These are phyloP conservation scores for Cenchrus fungigraminus DNA, from an alignment of 176 grass and related monocot species.

Conservation along the genomic window DNA sequence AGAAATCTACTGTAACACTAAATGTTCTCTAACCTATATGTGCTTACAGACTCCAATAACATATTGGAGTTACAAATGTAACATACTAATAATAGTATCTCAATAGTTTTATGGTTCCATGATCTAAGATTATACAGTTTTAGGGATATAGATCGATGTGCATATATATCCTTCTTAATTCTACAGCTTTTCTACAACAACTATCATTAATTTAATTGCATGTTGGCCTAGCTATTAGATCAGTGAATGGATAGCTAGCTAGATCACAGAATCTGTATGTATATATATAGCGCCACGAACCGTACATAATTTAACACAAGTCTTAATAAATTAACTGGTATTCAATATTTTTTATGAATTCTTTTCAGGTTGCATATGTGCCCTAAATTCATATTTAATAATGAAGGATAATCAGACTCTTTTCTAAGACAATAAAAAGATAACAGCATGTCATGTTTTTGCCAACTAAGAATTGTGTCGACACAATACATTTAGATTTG, in stretches of 20 bases:
- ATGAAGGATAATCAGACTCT: not conserved
- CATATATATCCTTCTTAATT: not conserved
- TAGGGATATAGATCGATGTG: conserved; percentile 5
- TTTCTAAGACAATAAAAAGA: not conserved
- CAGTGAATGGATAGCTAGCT: not conserved
- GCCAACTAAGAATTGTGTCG: not conserved
- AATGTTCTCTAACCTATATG: conserved; percentile 7
- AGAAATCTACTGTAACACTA: conserved; percentile 19
- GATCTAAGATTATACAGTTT: not conserved
- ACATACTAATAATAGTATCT: conserved; percentile 26
- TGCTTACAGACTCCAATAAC: conserved; percentile 8
- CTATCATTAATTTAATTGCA: conserved; percentile 17
- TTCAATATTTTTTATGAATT: not conserved
- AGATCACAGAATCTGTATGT: not conserved
- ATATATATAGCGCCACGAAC: not conserved
- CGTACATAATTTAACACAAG: not conserved
- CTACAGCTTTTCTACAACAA: not conserved
- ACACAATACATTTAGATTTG: not conserved
- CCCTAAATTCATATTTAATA: not conserved
- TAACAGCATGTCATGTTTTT: not conserved
- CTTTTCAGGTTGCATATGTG: not conserved
- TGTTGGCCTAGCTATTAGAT: not conserved
- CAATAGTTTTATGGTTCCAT: not conserved
- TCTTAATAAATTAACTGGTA: conserved; percentile 30
- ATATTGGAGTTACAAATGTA: not conserved